These are phyloP conservation scores for Fonsecaea multimorphosa DNA, from an alignment of 2,329 filamentous ascomycete genomes.

Conservation along the genomic window DNA sequence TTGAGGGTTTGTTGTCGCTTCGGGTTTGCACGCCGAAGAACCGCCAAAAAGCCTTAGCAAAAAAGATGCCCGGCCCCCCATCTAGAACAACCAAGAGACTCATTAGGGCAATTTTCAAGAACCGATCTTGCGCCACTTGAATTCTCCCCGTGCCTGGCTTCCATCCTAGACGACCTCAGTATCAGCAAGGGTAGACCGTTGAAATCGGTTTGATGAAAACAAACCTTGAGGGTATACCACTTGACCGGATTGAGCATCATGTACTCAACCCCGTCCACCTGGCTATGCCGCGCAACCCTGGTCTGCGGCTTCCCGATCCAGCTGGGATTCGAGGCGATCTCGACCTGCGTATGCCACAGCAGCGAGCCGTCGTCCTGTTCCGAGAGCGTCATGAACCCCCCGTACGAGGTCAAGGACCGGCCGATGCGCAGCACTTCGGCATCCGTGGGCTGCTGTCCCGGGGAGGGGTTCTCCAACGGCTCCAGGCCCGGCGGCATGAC, in stretches of 20 bases:
- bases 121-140: slow-evolving; percentile 32
- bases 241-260: slow-evolving; percentile 30
- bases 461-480: slow-evolving; percentile 5
- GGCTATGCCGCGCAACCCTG: slow-evolving; percentile 10
- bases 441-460: slow-evolving; percentile 27
- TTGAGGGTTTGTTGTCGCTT: no score
- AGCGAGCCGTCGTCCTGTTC: slow-evolving; percentile 22
- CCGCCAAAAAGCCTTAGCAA: no score
- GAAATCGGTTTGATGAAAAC: background rate
- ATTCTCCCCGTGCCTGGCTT: slow-evolving; percentile 21
- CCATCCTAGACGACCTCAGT: slow-evolving; percentile 22
- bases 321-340: slow-evolving; percentile 30
- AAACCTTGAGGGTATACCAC: slow-evolving; percentile 27
- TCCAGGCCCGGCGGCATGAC: slow-evolving; percentile 16
- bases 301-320: slow-evolving; percentile 32
- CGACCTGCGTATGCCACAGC: slow-evolving; percentile 31
- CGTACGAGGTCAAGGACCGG: slow-evolving; percentile 24
- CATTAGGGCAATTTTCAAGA: no score
- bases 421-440: slow-evolving; percentile 25
- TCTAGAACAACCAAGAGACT: no score
- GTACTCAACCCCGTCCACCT: slow-evolving; percentile 19
- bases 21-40: no score
- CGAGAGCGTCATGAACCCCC: slow-evolving; percentile 24
- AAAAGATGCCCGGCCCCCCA: no score
- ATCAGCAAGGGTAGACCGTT: background rate